phyloP scores from a whole-genome alignment of 495 filamentous ascomycete genomes.

The Trichoderma erinaceum region DNA sequence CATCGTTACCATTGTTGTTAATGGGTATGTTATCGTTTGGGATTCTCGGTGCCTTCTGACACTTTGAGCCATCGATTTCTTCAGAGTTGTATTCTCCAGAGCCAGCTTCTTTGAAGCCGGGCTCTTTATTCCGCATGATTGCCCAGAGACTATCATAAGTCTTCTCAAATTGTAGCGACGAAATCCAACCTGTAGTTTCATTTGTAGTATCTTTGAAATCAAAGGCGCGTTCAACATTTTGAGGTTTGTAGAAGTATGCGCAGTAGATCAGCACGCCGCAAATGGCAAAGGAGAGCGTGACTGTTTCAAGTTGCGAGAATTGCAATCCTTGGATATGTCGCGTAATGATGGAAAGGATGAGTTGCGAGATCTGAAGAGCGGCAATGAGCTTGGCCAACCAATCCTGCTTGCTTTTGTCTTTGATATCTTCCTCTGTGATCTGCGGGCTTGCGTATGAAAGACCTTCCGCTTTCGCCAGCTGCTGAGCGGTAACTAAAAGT shows the following conservation, averaged over 20 bases:
- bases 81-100: background rate
- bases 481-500: background rate
- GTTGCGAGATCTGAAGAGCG: conserved; percentile 26
- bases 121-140: background rate
- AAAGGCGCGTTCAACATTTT: conserved; percentile 25
- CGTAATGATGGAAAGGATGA: conserved; percentile 25
- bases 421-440: conserved; percentile 26
- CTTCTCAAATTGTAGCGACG: conserved; percentile 13
- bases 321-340: conserved; percentile 22
- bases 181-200: background rate
- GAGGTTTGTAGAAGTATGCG: conserved; percentile 28
- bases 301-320: conserved; percentile 30
- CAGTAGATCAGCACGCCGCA: conserved; percentile 25
- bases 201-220: background rate
- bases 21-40: background rate
- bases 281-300: conserved; percentile 25
- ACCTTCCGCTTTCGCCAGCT: conserved; percentile 36
- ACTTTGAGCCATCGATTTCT: background rate
- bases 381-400: conserved; percentile 26
- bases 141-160: background rate
- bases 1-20: background rate
- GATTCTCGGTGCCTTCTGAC: background rate
- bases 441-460: conserved; percentile 22
- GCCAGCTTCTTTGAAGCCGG: background rate
- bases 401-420: conserved; percentile 37